Evolutionary conservation across 306 rosid genomes (phyloP), one percentile per base, ranked within the genome.

Genomic region (Castanea sativa): DNA sequence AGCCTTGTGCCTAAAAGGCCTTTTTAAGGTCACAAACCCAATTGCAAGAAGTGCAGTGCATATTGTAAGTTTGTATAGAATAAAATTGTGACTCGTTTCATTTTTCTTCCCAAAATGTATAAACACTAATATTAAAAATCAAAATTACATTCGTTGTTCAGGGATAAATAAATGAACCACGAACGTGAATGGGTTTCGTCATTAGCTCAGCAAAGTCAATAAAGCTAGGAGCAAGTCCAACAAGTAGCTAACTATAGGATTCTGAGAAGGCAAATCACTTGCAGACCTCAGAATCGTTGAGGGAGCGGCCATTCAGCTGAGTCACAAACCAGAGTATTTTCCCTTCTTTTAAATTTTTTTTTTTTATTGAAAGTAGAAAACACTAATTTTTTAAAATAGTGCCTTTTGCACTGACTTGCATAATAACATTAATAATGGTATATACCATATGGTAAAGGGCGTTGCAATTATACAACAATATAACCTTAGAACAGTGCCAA

Each of bases 241-340:
- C 45, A 7, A 70, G 77, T 79, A 87, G 49, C 79, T 75, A 53
- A 58, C 79, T 68, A 58, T 77, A 71, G 55, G 83, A 74, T 38
- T 30, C 61, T 76, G 85, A 83, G 76, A 16, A 55, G 76, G 82
- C 70, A 72, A 45, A 71, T 55, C 85, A 82, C 85, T 78, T 4
- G 4, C 77, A 33, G 7, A 33, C 27, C 45, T 43, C 57, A 27
- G 35, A 57, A 57, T 19, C 71, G 45, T 5, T 5, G 16, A 41
- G 21, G 71, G 58, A 32, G 29, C 20, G 69, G 72, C 71, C 79
- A 70, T 74, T 57, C 59, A 25, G 81, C 32, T 4, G 45, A 45
- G 73, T 57, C 81, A 76, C n/a, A 76, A 59, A 25, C 45, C 78
- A 71, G 25, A 27, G 6, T 43, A 5, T 8, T 19, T 70, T 55